Percentiles rank a stretch among this genome's conserved stretches.
Conservation (phyloP, 768 basidiomycete genomes). For the Hygrocybe punicea region DNA sequence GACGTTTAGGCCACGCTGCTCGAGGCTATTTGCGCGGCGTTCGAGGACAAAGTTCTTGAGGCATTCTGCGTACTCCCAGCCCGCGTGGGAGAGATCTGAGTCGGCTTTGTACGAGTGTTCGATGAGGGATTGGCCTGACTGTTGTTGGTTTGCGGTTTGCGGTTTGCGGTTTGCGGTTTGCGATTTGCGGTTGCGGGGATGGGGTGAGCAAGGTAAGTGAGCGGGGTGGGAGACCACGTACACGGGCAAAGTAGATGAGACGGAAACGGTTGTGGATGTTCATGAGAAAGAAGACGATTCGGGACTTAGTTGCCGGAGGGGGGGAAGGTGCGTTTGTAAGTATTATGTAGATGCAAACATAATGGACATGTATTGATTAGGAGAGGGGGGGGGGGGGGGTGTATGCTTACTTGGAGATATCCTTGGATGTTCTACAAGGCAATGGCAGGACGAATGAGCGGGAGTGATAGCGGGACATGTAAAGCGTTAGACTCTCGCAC, state of each 20-base stretch:
- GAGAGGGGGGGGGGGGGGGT: too few species aligned
- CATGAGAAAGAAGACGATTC: constrained; percentile 99
- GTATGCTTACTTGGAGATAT: constrained; percentile 68
- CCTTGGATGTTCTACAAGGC: constrained; percentile 77
- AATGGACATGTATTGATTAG: not conserved
- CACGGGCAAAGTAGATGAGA: constrained; percentile 94
- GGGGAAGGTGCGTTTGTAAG: not conserved
- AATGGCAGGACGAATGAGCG: not conserved
- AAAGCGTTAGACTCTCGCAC: constrained; percentile 42
- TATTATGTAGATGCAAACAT: too few species aligned
- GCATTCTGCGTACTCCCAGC: constrained; percentile 91
- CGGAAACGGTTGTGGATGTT: constrained; percentile 94
- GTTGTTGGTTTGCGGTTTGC: not conserved
- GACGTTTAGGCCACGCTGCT: constrained; percentile 65
- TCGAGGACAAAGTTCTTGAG: constrained; percentile 89
- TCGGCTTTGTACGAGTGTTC: constrained; percentile 99
- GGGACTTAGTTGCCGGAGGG: constrained; percentile 49
- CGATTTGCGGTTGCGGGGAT: not conserved
- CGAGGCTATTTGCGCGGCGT: constrained; percentile 70
- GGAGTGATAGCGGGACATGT: not conserved
- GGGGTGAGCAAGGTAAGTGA: not conserved
- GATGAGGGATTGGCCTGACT: constrained; percentile 98
- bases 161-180: too few species aligned
- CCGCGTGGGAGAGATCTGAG: constrained; percentile 90
- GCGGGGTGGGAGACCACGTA: constrained; percentile 38